Percentiles rank a stretch among this genome's conserved stretches.
Conservation (phyloP, 2,329 filamentous ascomycete species). For the Penicillium hordei region DNA sequence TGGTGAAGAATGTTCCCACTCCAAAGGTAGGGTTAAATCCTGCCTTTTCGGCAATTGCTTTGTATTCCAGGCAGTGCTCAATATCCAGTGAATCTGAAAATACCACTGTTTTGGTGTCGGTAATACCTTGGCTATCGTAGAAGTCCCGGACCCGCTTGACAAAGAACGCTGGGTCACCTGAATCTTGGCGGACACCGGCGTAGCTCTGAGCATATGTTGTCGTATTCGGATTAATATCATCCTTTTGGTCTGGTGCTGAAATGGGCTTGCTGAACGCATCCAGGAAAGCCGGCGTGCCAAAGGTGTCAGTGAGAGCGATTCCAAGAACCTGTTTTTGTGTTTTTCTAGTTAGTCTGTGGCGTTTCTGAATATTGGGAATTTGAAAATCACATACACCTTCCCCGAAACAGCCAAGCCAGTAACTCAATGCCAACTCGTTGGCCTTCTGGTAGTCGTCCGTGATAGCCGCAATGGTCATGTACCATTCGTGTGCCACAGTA, state of each 20-base stretch:
- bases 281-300: constrained; percentile 87
- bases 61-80: constrained; percentile 87
- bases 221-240: constrained; percentile 19
- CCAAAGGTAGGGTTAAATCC: constrained; percentile 88
- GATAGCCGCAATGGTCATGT: constrained; percentile 96
- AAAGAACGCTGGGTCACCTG: constrained; percentile 78
- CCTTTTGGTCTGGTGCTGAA: constrained; percentile 42
- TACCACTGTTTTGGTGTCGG: constrained; percentile 81
- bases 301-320: constrained; percentile 93
- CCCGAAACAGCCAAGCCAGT: constrained; percentile 92
- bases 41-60: constrained; percentile 72
- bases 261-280: constrained; percentile 74
- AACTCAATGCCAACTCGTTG: constrained; percentile 77
- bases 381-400: constrained; percentile 55
- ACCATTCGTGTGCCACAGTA: constrained; percentile 96
- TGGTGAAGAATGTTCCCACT: constrained; percentile 92
- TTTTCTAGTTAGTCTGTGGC: not conserved
- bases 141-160: constrained; percentile 76
- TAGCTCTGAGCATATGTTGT: constrained; percentile 80
- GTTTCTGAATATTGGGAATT: not conserved
- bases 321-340: constrained; percentile 61
- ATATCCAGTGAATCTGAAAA: constrained; percentile 96
- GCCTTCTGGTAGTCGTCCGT: constrained; percentile 80
- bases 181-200: constrained; percentile 83
- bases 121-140: constrained; percentile 73